Evolutionary conservation across 75 land plant genomes (phyloP).

Genomic region (Selaginella tamariscina): DNA sequence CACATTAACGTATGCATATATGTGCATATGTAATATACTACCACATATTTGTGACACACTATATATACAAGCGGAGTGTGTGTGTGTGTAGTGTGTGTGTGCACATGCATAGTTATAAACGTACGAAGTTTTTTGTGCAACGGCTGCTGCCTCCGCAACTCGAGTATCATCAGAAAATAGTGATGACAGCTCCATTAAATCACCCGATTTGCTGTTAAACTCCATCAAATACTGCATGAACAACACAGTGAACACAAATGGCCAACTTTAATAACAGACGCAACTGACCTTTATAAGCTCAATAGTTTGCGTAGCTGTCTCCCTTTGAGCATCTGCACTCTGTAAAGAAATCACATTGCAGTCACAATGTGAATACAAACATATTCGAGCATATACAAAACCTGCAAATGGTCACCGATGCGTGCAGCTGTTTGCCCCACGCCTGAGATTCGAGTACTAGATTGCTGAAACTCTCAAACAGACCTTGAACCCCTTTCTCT

Average conservation of each 20-base stretch:
- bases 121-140: constrained; percentile 97
- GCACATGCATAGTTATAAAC: constrained; percentile 17
- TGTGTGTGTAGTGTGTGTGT: too few species aligned
- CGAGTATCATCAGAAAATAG: constrained; percentile 96
- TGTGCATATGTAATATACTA: too few species aligned
- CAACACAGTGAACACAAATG: neutral
- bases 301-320: constrained; percentile 89
- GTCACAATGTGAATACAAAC: neutral
- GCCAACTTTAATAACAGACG: neutral
- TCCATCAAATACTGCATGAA: constrained; percentile 89
- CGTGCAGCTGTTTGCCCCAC: constrained; percentile 99
- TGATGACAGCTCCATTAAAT: constrained; percentile 92
- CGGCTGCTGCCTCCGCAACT: constrained; percentile 96
- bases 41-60: too few species aligned
- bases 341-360: too few species aligned
- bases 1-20: too few species aligned
- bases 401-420: constrained; percentile 98
- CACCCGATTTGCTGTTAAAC: constrained; percentile 94
- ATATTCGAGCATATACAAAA: constrained; percentile 13
- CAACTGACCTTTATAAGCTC: constrained; percentile 83
- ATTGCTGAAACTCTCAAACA: constrained; percentile 84
- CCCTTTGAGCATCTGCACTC: constrained; percentile 98
- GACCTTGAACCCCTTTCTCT: constrained; percentile 88
- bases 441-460: constrained; percentile 90
- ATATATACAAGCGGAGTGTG: too few species aligned